phyloP scores from a whole-genome alignment of 768 basidiomycete species.

The Lactarius evosmus region DNA sequence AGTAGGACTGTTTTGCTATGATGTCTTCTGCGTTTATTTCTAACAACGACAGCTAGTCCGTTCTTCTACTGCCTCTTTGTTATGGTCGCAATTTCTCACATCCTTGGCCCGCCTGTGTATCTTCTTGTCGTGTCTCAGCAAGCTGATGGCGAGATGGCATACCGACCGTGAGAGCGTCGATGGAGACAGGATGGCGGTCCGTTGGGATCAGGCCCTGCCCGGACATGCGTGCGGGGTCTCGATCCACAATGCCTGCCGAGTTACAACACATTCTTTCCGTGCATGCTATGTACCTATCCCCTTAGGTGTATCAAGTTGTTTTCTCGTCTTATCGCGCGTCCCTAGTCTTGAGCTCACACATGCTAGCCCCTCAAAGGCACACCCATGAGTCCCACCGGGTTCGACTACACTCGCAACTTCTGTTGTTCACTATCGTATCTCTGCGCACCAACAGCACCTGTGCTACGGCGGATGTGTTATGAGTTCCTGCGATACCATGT shows the following conservation, averaged over 20 bases:
- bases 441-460: not conserved
- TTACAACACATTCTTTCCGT: not conserved
- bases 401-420: not conserved
- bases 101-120: not conserved
- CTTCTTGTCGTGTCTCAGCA: not conserved
- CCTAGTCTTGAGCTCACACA: not conserved
- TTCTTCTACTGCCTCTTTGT: not conserved
- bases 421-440: not conserved
- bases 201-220: not conserved
- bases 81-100: not conserved
- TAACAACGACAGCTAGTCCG: not conserved
- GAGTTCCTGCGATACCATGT: slow-evolving; percentile 55
- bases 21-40: not conserved
- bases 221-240: not conserved
- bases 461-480: not conserved
- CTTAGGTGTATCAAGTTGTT: not conserved
- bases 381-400: not conserved
- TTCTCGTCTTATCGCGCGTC: not conserved
- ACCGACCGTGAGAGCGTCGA: not conserved
- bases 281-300: not conserved
- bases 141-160: not conserved
- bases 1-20: not conserved
- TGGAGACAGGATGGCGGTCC: not conserved
- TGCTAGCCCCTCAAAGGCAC: not conserved
- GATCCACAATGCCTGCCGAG: not conserved